These are phyloP conservation scores for Setomelanomma holmii DNA, from an alignment of 2,329 filamentous ascomycete genomes.

Conservation along the genomic window DNA sequence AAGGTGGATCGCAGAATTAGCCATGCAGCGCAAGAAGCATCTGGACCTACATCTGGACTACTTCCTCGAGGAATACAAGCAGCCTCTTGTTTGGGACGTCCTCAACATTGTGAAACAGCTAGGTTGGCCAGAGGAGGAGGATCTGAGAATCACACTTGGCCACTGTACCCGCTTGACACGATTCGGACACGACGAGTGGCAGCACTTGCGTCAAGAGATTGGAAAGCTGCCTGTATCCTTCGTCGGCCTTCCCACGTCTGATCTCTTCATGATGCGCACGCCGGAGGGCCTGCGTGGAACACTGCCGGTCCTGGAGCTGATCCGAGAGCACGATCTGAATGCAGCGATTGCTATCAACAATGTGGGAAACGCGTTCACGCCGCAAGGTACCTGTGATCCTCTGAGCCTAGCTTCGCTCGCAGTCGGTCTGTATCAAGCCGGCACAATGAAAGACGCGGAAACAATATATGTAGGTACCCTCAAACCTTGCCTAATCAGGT, in stretches of 20 bases:
- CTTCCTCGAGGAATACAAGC: conserved; percentile 60
- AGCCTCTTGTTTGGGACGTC: conserved; percentile 63
- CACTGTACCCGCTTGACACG: conserved; percentile 73
- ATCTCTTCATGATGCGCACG: conserved; percentile 74
- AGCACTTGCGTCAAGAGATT: conserved; percentile 57
- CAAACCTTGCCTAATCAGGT: conserved; percentile 1
- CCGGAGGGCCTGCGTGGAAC: conserved; percentile 62
- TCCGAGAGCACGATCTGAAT: conserved; percentile 64
- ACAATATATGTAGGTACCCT: conserved; percentile 61
- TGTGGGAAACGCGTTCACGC: conserved; percentile 77
- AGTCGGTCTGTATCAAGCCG: conserved; percentile 72
- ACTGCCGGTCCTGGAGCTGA: conserved; percentile 66
- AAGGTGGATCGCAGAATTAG: conserved; percentile 66
- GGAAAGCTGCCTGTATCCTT: conserved; percentile 67
- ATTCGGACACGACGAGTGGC: conserved; percentile 60
- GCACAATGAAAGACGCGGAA: conserved; percentile 65
- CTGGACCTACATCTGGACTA: conserved; percentile 78
- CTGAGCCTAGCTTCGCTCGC: conserved; percentile 58
- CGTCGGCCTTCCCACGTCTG: conserved; percentile 73
- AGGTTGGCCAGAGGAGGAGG: conserved; percentile 55
- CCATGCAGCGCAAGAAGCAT: conserved; percentile 60
- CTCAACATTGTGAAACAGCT: conserved; percentile 58
- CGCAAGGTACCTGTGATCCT: conserved; percentile 72
- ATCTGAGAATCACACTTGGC: conserved; percentile 58
- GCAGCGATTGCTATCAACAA: conserved; percentile 73